Evolutionary conservation across 2,329 filamentous ascomycete genomes (phyloP).

Genomic region (Zymoseptoria passerinii): DNA sequence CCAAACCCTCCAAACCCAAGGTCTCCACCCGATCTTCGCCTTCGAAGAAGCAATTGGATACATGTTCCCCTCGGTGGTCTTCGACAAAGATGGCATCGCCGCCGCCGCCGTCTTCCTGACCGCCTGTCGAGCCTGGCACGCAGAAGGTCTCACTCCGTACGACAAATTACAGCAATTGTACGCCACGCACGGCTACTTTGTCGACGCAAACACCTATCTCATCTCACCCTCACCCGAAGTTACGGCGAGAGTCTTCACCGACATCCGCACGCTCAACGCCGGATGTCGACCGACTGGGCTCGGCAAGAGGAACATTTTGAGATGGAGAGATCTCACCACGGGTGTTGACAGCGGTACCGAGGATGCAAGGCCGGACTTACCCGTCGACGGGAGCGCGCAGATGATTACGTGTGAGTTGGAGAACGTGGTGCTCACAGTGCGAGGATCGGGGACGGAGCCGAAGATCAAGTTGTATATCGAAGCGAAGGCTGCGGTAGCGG

Average conservation of each 20-base stretch:
- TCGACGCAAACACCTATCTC: slow-evolving; percentile 57
- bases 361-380: slow-evolving; percentile 47
- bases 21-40: slow-evolving; percentile 48
- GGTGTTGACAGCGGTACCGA: slow-evolving; percentile 50
- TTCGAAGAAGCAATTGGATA: slow-evolving; percentile 61
- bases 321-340: slow-evolving; percentile 55
- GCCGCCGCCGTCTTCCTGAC: slow-evolving; percentile 53
- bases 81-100: slow-evolving; percentile 58
- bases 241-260: slow-evolving; percentile 48
- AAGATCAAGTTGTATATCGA: slow-evolving; percentile 57
- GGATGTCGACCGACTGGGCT: slow-evolving; percentile 28
- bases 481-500: slow-evolving; percentile 34
- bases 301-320: slow-evolving; percentile 44
- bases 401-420: slow-evolving; percentile 58
- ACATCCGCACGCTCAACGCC: slow-evolving; percentile 39
- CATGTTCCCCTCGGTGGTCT: slow-evolving; percentile 55
- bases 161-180: slow-evolving; percentile 51
- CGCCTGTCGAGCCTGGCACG: slow-evolving; percentile 45
- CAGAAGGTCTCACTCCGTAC: slow-evolving; percentile 48
- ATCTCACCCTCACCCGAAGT: slow-evolving; percentile 47
- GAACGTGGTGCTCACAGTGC: slow-evolving; percentile 49
- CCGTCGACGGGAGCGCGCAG: slow-evolving; percentile 49
- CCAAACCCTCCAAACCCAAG: slow-evolving; percentile 41
- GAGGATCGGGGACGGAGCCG: slow-evolving; percentile 57
- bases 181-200: slow-evolving; percentile 50